phyloP scores from a whole-genome alignment of 495 filamentous ascomycete genomes.

The Monascus purpureus region DNA sequence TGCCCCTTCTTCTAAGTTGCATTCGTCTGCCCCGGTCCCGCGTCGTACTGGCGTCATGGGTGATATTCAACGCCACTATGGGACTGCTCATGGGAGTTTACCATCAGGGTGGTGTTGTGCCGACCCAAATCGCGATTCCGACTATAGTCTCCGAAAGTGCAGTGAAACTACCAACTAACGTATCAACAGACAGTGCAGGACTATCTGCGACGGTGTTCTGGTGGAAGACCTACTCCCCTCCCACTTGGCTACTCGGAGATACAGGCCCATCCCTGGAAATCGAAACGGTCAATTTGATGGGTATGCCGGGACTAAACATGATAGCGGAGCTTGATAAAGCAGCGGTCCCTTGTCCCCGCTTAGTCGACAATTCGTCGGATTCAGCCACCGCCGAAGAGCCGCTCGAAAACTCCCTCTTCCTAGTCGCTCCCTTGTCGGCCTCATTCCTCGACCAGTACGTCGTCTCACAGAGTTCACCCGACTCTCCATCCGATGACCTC shows the following conservation, averaged over 20 bases:
- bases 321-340: constrained; percentile 38
- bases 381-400: background rate
- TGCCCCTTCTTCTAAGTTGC: constrained; percentile 81
- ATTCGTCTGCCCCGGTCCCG: constrained; percentile 52
- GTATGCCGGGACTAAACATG: constrained; percentile 48
- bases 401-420: constrained; percentile 28
- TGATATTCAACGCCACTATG: constrained; percentile 66
- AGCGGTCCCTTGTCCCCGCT: constrained; percentile 43
- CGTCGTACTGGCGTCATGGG: constrained; percentile 56
- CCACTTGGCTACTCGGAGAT: constrained; percentile 77
- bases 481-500: constrained; percentile 5
- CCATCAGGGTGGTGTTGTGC: constrained; percentile 87
- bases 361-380: background rate
- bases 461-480: constrained; percentile 3
- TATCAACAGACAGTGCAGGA: constrained; percentile 20
- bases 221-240: constrained; percentile 98
- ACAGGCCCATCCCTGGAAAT: constrained; percentile 42
- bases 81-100: constrained; percentile 82
- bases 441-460: constrained; percentile 54
- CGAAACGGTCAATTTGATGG: constrained; percentile 72
- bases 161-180: constrained; percentile 3
- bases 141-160: constrained; percentile 16
- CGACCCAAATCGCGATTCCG: constrained; percentile 50
- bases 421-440: constrained; percentile 58
- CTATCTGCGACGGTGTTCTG: constrained; percentile 60